Percentiles rank a stretch among this genome's conserved stretches.
phyloP scores from a whole-genome alignment of 768 basidiomycete genomes.

The Boletales sp. region DNA sequence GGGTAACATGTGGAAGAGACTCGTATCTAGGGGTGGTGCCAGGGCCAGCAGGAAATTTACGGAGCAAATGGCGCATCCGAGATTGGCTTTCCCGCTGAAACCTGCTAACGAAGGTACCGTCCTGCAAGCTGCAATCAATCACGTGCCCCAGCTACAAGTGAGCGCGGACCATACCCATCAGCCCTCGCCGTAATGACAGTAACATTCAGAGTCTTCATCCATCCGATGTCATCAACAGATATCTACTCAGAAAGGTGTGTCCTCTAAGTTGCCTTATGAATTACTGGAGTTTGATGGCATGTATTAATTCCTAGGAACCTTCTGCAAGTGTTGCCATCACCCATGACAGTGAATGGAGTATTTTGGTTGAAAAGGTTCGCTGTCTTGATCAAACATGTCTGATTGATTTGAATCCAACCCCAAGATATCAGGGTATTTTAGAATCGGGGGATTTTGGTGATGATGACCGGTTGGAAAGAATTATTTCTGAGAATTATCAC shows the following conservation, averaged over 20 bases:
- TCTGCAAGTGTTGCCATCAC: slow-evolving; percentile 10
- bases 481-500: slow-evolving; percentile 8
- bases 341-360: slow-evolving; percentile 13
- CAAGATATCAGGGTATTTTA: slow-evolving; percentile 5
- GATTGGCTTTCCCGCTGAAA: background rate
- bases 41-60: background rate
- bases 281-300: background rate
- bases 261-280: background rate
- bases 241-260: slow-evolving; percentile 6
- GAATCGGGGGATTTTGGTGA: slow-evolving; percentile 2
- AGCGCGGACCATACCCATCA: background rate
- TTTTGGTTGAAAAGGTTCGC: slow-evolving; percentile 8
- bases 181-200: background rate
- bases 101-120: background rate
- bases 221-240: slow-evolving; percentile 13
- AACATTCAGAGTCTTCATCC: slow-evolving; percentile 7
- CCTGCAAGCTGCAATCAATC: background rate
- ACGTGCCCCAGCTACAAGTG: background rate
- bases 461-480: background rate
- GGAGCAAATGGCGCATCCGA: background rate
- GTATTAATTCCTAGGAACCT: slow-evolving; percentile 1
- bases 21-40: background rate
- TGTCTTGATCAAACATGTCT: background rate
- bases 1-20: slow-evolving; percentile 1
- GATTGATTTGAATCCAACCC: background rate